Base-by-base conservation (phyloP, 805 yeast genomes). In the Torulaspora indica region DNA sequence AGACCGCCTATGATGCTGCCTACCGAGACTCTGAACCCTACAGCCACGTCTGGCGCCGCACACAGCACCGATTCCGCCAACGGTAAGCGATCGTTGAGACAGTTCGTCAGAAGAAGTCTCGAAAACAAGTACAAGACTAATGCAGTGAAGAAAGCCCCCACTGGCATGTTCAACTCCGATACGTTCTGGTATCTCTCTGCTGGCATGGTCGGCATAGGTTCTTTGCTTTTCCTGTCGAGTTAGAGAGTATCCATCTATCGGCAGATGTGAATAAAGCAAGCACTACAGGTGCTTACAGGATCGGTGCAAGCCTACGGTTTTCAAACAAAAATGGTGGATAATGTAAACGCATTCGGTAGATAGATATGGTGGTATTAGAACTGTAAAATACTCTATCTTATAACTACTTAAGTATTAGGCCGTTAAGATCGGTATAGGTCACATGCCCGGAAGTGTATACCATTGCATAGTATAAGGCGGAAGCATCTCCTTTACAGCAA, bases 1-100 rank as follows among this genome's bases (percentile, higher is more conserved):
- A 77, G 77, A 56, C 98, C 98, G 5, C 95, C 98, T 8, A 75
- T 85, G 77, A 93, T 93, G 98, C 77, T 93, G 48, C 98, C 98
- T 17, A 93, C 98, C 0, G 68, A 63, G 42, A 90, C 97, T 0
- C 70, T 93, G 73, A 91, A 90, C 66, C 98, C 98, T 17, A 70
- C 71, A 35, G 59, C 72, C 5, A 66, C 69, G 30, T 63, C 75
- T 8, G 45, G 63, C 3, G 55, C 59, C 4, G 53, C 72, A 4
- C 47, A 68, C 37, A 49, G 69, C 9, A 40, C 57, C 14, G 53
- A 51, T 14, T 43, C 58, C 2, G 52, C 60, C 13, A 41, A 69
- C 55, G 53, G 63, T 56, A 65, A 70, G 39, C 63, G 68, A 55
- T 61, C 68, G 13, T 46, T 65, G 35, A 66, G 63, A 44, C 55